A percentile compares a stretch with the other conserved stretches of the same genome.
Conservation (phyloP, 495 filamentous ascomycete genomes). For the Penicillium longicatenatum region DNA sequence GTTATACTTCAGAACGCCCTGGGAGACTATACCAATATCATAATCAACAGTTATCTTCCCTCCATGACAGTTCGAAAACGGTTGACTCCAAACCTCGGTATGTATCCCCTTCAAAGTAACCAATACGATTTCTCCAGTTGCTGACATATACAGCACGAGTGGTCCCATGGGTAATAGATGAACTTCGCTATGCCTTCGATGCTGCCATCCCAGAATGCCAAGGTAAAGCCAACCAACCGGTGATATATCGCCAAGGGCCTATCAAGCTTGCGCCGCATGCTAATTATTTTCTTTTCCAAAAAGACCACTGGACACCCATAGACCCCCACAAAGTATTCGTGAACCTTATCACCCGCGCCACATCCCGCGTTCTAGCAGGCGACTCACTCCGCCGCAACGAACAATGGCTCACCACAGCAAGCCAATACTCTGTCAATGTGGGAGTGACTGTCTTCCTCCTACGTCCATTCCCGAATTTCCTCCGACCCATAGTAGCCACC, state of each 20-base stretch:
- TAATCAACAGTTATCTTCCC: slow-evolving; percentile 28
- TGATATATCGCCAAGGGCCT: background rate
- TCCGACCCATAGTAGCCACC: slow-evolving; percentile 35
- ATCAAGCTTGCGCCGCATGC: too few species aligned
- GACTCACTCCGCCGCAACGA: slow-evolving; percentile 51
- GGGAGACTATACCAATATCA: slow-evolving; percentile 35
- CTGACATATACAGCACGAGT: slow-evolving; percentile 21
- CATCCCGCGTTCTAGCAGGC: slow-evolving; percentile 60
- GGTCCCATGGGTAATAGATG: slow-evolving; percentile 31
- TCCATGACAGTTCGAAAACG: slow-evolving; percentile 27
- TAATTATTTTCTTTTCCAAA: background rate
- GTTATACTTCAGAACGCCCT: slow-evolving; percentile 26
- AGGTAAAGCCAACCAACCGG: slow-evolving; percentile 11
- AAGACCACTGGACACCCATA: slow-evolving; percentile 28
- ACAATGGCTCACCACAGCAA: slow-evolving; percentile 55
- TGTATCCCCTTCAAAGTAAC: background rate
- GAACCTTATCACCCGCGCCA: slow-evolving; percentile 54
- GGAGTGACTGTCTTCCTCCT: slow-evolving; percentile 35
- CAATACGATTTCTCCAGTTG: background rate
- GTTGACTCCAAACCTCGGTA: slow-evolving; percentile 32
- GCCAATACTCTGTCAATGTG: slow-evolving; percentile 56
- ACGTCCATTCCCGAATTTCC: slow-evolving; percentile 34
- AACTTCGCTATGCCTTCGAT: slow-evolving; percentile 29
- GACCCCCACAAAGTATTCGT: slow-evolving; percentile 31
- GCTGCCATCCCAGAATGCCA: slow-evolving; percentile 29